Evolutionary conservation across 352 stramenopile genomes (phyloP).

Genomic region (Pythium diclinum): DNA sequence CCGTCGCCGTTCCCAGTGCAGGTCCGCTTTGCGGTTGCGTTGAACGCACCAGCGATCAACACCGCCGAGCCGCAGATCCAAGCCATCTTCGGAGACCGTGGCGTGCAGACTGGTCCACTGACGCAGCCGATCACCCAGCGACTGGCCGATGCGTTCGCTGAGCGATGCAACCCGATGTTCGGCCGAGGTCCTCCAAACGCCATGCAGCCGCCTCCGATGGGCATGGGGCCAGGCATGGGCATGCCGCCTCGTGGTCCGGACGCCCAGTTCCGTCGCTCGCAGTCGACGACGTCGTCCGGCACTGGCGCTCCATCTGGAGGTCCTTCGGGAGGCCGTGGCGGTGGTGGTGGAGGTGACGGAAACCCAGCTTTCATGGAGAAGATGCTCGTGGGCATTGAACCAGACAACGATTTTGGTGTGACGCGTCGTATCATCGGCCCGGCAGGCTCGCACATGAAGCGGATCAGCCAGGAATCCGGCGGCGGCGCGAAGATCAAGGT

Average conservation of each 20-base stretch:
- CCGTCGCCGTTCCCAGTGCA: slow-evolving; percentile 75
- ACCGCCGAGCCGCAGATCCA: slow-evolving; percentile 69
- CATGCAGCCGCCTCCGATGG: slow-evolving; percentile 28
- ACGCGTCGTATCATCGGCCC: slow-evolving; percentile 83
- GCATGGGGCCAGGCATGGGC: slow-evolving; percentile 15
- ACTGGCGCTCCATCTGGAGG: slow-evolving; percentile 14
- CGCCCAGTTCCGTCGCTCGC: slow-evolving; percentile 9
- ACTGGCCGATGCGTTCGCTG: slow-evolving; percentile 68
- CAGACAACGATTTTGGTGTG: slow-evolving; percentile 82
- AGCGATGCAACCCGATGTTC: slow-evolving; percentile 55
- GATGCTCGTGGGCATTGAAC: slow-evolving; percentile 81
- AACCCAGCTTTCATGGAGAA: slow-evolving; percentile 57
- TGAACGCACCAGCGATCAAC: slow-evolving; percentile 74
- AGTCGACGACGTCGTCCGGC: slow-evolving; percentile 9
- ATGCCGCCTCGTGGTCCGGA: slow-evolving; percentile 17
- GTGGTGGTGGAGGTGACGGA: slow-evolving; percentile 23
- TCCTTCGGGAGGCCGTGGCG: slow-evolving; percentile 5
- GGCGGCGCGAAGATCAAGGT: slow-evolving; percentile 83
- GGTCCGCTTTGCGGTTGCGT: slow-evolving; percentile 57
- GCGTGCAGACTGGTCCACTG: slow-evolving; percentile 55
- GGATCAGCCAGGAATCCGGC: slow-evolving; percentile 77
- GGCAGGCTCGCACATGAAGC: slow-evolving; percentile 81
- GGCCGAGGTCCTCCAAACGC: slow-evolving; percentile 30
- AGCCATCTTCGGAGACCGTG: slow-evolving; percentile 59
- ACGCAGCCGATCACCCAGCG: slow-evolving; percentile 63